Evolutionary conservation across 441 rosid species (phyloP), one percentile per base, ranked within the genome.

Genomic region (Daphne laureola): DNA sequence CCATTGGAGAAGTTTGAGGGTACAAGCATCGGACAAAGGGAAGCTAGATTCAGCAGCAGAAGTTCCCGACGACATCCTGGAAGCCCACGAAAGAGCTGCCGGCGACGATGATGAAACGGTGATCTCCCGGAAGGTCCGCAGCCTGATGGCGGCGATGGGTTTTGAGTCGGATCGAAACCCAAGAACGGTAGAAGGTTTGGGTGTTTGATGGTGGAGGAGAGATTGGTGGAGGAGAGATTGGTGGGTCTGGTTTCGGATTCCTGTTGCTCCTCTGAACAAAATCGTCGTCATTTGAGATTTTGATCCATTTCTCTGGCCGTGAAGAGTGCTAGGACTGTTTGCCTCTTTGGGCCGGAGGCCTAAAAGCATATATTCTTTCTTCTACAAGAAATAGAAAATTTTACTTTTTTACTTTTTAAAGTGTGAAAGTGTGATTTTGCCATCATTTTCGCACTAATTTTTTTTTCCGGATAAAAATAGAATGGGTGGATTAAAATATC

Each of bases 1-100:
- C 0, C 98, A 96, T 51, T 81, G 74, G 48, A 62, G 65, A 67
- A 89, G 82, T 57, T 75, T 72, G 50, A 92, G 86, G 15, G 77
- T 47, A 21, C 61, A 55, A 12, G 86, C 59, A 15, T 79, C 66
- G 14, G 94, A 82, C 66, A 88, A 59, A 18, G 52, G 67, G 71
- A 87, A 91, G 45, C 51, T 72, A 54, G 66, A 54, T 26, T 9
- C 65, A 18, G 26, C 59, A 14, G 52, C 59, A 17, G 44, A 54
- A 18, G 58, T 41, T 5, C 13, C 59, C 38, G 64, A 64, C 40
- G 83, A 71, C 77, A 78, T 75, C 17, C 43, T 66, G 36, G 74
- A 55, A 35, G 51, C 43, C 27, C 68, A 53, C 35, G 51, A 46
- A 50, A 54, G 27, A 14, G 64, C 61, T 17, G 23, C 53, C 46